Base-by-base conservation (phyloP, 192 early-diverging fungal species). In the Entomortierella parvispora region DNA sequence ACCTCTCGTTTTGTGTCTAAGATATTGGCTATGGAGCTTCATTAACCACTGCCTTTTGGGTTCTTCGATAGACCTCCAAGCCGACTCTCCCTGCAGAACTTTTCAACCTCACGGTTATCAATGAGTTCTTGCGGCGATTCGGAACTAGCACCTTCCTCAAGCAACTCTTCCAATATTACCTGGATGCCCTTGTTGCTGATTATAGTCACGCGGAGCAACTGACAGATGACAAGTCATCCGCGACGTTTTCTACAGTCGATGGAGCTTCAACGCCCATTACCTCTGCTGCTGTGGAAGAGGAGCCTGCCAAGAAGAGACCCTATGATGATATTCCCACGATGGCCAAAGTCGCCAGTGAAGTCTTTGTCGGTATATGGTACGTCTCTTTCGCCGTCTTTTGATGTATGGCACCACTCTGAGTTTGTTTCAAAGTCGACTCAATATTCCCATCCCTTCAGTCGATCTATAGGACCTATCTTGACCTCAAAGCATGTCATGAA, bases 401-500 rank as follows among this genome's bases (percentile, higher is more conserved):
- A 18, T 23, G n/a, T 42, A 2, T 47, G 32, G 32, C 20, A 34
- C 10, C 18, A 1, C 12, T 40, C 15, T 14, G 12, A 18, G 23
- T 43, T 25, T 28, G 10, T 3, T 47, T 18, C 9, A 22, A 2
- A 2, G 28, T 11, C 15, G 23, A 52, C 20, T 31, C n/a, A 20
- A 10, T 15, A 28, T 52, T 17, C n/a, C n/a, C 7, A 59, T 54
- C 9, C 23, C n/a, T 29, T 32, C 54, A 84, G 83, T 33, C 70
- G 63, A 15, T 76, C 85, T 2, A 62, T 89, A 15, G 87, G 87
- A 3, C 84, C 87, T 1, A 83, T 89, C 20, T 46, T 87, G 22
- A 86, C 85, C 0, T 87, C 84, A 0, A 89, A 89, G 45, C 81
- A 87, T 68, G 76, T 89, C 12, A 83, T 89, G 71, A 77, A 74